phyloP scores from a whole-genome alignment of 495 filamentous ascomycete species.

The Jackrogersella minutella region DNA sequence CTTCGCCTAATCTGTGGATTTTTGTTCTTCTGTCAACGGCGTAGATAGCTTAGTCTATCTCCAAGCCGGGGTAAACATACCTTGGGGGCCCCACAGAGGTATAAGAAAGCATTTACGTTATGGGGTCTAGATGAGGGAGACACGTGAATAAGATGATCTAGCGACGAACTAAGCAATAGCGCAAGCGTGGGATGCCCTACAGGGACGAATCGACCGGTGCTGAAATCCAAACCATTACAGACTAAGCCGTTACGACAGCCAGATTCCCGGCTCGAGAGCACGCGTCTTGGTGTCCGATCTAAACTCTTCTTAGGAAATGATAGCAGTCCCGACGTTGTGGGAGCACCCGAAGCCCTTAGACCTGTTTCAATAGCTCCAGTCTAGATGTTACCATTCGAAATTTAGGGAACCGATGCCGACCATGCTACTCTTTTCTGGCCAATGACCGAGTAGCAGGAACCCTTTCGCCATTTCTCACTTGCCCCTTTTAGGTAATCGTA shows the following conservation, averaged over 20 bases:
- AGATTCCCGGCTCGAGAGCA: constrained; percentile 2
- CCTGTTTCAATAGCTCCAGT: constrained; percentile 4
- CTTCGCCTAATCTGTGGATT: constrained; percentile 30
- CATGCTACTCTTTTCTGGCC: constrained; percentile 17
- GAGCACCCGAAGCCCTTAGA: neutral
- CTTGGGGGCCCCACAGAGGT: constrained; percentile 17
- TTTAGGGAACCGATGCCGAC: constrained; percentile 17
- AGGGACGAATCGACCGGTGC: neutral
- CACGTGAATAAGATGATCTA: constrained; percentile 2
- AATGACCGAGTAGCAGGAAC: constrained; percentile 13
- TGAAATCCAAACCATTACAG: neutral
- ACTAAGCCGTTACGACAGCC: neutral
- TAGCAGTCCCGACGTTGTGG: constrained; percentile 27
- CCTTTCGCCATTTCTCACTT: constrained; percentile 16
- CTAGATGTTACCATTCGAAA: neutral
- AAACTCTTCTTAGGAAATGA: constrained; percentile 26
- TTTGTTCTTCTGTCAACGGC: neutral
- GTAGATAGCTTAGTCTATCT: constrained; percentile 21
- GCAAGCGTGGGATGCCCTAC: neutral
- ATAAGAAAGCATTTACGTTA: constrained; percentile 21
- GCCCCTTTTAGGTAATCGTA: constrained; percentile 26
- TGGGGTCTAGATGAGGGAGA: constrained; percentile 1
- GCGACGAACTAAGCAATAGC: neutral
- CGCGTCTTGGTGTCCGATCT: neutral
- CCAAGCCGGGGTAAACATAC: constrained; percentile 27